These are phyloP conservation scores for Phytophthora hibernalis DNA, from an alignment of 352 stramenopile genomes.

Conservation along the genomic window DNA sequence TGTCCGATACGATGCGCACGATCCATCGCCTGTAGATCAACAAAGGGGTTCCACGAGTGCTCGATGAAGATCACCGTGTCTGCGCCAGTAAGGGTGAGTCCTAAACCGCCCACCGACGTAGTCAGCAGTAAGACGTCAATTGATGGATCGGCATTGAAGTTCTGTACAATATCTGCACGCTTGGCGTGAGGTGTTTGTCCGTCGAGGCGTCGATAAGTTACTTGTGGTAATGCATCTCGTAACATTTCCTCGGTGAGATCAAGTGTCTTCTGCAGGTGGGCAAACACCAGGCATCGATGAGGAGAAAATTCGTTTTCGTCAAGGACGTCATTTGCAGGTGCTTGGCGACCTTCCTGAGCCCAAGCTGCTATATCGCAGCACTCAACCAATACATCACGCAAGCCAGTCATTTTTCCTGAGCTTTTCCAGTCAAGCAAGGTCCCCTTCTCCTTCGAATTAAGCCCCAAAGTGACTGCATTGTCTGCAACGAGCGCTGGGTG, in stretches of 20 bases:
- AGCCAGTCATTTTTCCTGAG: slow-evolving; percentile 93
- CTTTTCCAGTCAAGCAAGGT: slow-evolving; percentile 60
- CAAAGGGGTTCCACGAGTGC: slow-evolving; percentile 98
- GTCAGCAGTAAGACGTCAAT: slow-evolving; percentile 97
- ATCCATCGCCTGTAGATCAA: slow-evolving; percentile 95
- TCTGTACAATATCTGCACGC: slow-evolving; percentile 84
- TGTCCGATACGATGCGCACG: slow-evolving; percentile 84
- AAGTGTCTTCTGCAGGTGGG: slow-evolving; percentile 93
- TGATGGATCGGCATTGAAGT: slow-evolving; percentile 93
- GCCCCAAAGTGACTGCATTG: slow-evolving; percentile 20
- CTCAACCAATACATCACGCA: slow-evolving; percentile 79
- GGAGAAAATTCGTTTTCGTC: slow-evolving; percentile 39
- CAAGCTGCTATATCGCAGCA: slow-evolving; percentile 58
- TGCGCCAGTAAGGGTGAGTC: slow-evolving; percentile 96
- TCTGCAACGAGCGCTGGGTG: slow-evolving; percentile 91
- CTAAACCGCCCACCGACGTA: slow-evolving; percentile 94
- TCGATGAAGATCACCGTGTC: slow-evolving; percentile 99
- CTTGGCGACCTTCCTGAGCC: slow-evolving; percentile 17
- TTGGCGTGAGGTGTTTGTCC: slow-evolving; percentile 81
- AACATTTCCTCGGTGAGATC: slow-evolving; percentile 94
- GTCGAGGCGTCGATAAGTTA: slow-evolving; percentile 93
- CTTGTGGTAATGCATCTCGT: slow-evolving; percentile 58
- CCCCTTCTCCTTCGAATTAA: slow-evolving; percentile 41
- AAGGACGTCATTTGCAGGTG: background rate
- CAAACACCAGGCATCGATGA: slow-evolving; percentile 97